phyloP scores from a whole-genome alignment of 768 basidiomycete genomes.

The Amanita rimosa region DNA sequence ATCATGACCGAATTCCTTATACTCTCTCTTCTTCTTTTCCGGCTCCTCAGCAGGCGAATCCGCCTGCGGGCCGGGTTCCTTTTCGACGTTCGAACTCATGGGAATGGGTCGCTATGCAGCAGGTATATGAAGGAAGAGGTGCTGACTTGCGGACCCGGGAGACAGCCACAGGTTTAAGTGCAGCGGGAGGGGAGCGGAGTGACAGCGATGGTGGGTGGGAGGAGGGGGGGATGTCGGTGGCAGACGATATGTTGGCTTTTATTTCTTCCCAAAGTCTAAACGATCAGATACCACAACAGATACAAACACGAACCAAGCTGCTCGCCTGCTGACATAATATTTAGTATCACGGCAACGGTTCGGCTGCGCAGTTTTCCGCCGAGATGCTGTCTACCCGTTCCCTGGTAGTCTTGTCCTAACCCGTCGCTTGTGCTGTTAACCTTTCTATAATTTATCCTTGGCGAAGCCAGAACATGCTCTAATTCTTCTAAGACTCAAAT shows the following conservation, averaged over 20 bases:
- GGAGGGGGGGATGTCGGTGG: constrained; percentile 13
- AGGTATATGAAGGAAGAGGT: constrained; percentile 14
- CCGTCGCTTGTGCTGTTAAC: not conserved
- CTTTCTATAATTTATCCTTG: too few relatives aligned
- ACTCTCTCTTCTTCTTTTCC: constrained; percentile 66
- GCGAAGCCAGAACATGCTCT: not conserved
- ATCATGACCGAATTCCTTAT: constrained; percentile 79
- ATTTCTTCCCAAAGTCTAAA: constrained; percentile 13
- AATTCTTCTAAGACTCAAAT: not conserved
- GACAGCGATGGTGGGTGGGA: constrained; percentile 10
- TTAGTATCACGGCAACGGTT: not conserved
- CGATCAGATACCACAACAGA: constrained; percentile 15
- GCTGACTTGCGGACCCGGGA: constrained; percentile 16
- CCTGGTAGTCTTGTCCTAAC: not conserved
- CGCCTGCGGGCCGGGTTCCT: constrained; percentile 54
- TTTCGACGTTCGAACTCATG: constrained; percentile 38
- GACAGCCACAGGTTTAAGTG: constrained; percentile 3
- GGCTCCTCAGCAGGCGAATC: constrained; percentile 26
- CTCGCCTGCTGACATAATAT: not conserved
- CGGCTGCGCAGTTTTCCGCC: not conserved
- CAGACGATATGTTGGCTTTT: constrained; percentile 16
- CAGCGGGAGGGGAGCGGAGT: constrained; percentile 4
- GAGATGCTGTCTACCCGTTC: not conserved
- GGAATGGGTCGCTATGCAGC: constrained; percentile 11
- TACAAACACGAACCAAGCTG: constrained; percentile 11